Evolutionary conservation across 768 basidiomycete genomes (phyloP).

Genomic region (Xerocomus spinulosus): DNA sequence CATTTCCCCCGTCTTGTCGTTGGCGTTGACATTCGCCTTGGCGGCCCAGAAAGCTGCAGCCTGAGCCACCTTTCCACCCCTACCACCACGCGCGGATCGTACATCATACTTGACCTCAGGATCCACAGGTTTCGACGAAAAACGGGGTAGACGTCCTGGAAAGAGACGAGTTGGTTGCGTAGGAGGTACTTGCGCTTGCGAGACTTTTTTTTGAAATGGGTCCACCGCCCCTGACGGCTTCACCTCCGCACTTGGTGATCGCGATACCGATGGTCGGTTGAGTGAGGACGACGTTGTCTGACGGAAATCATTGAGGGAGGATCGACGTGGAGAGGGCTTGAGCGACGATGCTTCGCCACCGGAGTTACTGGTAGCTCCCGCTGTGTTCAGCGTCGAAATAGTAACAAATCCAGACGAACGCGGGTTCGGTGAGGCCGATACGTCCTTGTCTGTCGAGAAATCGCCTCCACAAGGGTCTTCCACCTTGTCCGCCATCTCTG

Average conservation of each 20-base stretch:
- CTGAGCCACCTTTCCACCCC: conserved; percentile 68
- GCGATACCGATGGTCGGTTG: background rate
- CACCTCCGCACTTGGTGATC: conserved; percentile 15
- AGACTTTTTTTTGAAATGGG: background rate
- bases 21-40: conserved; percentile 30
- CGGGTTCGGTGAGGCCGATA: conserved; percentile 52
- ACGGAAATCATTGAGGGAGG: conserved; percentile 19
- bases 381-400: conserved; percentile 47
- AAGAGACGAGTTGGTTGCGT: conserved; percentile 1
- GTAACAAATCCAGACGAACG: conserved; percentile 76
- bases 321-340: conserved; percentile 16
- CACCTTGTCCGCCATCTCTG: conserved; percentile 6
- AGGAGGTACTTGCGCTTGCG: background rate
- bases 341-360: conserved; percentile 4
- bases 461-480: conserved; percentile 6
- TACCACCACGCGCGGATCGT: conserved; percentile 72
- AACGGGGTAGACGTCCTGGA: conserved; percentile 30
- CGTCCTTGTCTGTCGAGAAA: conserved; percentile 11
- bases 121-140: conserved; percentile 36
- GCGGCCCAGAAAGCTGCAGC: conserved; percentile 73
- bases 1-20: conserved; percentile 8
- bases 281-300: conserved; percentile 5
- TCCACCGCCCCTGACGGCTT: conserved; percentile 1
- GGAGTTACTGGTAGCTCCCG: conserved; percentile 1
- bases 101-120: conserved; percentile 65